Evolutionary conservation across 331 rosid genomes (phyloP), one percentile per base, ranked within the genome.

Genomic region (Malus hybrid): DNA sequence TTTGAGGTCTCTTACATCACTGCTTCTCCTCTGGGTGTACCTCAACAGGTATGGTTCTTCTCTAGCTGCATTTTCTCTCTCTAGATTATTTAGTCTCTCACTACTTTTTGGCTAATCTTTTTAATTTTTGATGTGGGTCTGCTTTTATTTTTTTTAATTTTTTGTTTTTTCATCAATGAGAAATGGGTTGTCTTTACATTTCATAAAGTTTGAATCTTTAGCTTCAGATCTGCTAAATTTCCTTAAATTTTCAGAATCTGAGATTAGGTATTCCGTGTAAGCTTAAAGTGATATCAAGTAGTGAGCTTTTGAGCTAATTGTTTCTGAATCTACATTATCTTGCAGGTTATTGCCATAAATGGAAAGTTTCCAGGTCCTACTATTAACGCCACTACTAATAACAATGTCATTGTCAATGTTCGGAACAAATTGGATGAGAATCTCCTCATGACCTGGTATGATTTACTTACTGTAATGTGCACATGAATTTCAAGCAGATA

Each of bases 21-120:
- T 69, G 99, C 92, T 14, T 90, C 97, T 63, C 99, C 99, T 81
- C 93, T 94, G 55, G 97, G 97, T 61, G 88, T 92, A 67, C 99
- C 96, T 73, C 99, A 94, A 78, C 97, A 92, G 95, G 99, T 92
- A 10, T 20, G 63, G 53, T 36, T 52, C 42, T 74, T 53, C 55
- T 46, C 30, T 73, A 19, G 53, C 12, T 24, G 22, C 63, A 61
- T 44, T 76, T 63, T 76, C 1, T 58, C 57, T 16, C 70, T 34
- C 79, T 24, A 39, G 36, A 26, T 42, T 66, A 30, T 57, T 15
- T 14, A 7, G 53, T 66, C 52, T 19, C 32, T 52, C 46, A 39
- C 46, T 39, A 39, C 46, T 39, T 39, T 39, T 44, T 12, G 53
- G 65, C 75, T 80, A 6, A 50, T 26, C 22, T 76, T 75, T 56